Evolutionary conservation across 805 yeast genomes (phyloP).

Genomic region (Candida maris): DNA sequence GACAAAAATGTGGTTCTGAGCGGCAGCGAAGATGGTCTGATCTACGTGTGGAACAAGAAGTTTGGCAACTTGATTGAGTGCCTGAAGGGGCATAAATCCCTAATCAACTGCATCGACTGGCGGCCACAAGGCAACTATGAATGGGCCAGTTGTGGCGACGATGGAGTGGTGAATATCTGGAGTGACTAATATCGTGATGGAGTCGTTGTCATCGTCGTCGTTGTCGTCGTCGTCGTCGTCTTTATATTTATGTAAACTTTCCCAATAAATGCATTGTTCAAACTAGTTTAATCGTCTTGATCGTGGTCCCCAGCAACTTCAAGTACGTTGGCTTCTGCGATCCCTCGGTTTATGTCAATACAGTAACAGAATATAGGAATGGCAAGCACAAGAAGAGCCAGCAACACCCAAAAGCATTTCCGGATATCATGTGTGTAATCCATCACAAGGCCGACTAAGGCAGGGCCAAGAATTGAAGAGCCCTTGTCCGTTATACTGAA

Average conservation of each 20-base stretch:
- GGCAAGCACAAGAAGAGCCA: slow-evolving; percentile 49
- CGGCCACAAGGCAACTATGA: slow-evolving; percentile 38
- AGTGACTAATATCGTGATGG: slow-evolving; percentile 9
- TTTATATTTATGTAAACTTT: no score
- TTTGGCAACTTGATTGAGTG: slow-evolving; percentile 64
- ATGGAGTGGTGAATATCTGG: slow-evolving; percentile 67
- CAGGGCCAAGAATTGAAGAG: slow-evolving; percentile 70
- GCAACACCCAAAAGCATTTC: slow-evolving; percentile 64
- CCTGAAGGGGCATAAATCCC: slow-evolving; percentile 58
- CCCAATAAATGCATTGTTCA: no score
- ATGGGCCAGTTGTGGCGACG: slow-evolving; percentile 82
- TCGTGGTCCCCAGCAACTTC: slow-evolving; percentile 24
- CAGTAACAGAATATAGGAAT: slow-evolving; percentile 49
- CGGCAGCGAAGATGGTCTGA: slow-evolving; percentile 78
- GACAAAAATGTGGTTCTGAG: slow-evolving; percentile 68
- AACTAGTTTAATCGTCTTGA: slow-evolving; percentile 17
- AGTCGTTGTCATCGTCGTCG: no score
- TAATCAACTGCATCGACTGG: slow-evolving; percentile 82
- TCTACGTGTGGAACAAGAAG: slow-evolving; percentile 74
- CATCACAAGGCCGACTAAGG: slow-evolving; percentile 66
- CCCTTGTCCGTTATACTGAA: slow-evolving; percentile 81
- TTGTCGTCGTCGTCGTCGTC: not conserved
- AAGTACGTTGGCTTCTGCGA: slow-evolving; percentile 28
- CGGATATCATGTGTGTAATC: slow-evolving; percentile 72
- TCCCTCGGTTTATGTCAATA: slow-evolving; percentile 62